A percentile compares a stretch with the other conserved stretches of the same genome.
phyloP scores from a whole-genome alignment of 208 protist species.

The Vickermania spadyakhi region DNA sequence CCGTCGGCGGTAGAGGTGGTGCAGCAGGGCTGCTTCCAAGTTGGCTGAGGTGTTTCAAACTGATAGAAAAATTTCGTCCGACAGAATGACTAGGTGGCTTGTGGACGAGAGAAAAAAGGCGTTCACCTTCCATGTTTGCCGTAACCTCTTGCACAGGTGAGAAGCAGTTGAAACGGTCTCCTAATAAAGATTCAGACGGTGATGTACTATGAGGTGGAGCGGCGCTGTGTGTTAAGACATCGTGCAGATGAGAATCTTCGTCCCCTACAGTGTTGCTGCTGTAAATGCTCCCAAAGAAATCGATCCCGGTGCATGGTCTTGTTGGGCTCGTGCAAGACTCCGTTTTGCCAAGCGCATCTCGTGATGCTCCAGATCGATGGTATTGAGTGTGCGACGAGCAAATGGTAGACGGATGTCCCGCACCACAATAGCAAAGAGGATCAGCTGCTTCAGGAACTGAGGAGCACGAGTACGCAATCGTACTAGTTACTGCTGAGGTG shows the following conservation, averaged over 20 bases:
- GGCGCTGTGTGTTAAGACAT: not conserved
- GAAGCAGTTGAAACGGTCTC: not conserved
- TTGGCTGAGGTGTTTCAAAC: not conserved
- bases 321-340: not conserved
- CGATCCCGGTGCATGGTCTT: not conserved
- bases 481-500: not conserved
- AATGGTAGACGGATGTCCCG: no score
- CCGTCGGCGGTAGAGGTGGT: not conserved
- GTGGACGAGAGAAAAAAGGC: not conserved
- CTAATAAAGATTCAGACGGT: not conserved
- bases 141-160: not conserved
- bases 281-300: not conserved
- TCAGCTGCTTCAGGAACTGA: not conserved
- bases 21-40: not conserved
- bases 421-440: no score
- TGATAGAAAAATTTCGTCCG: not conserved
- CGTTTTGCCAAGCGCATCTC: not conserved
- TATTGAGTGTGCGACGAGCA: not conserved
- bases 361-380: not conserved
- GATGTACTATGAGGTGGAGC: not conserved
- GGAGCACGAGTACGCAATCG: not conserved
- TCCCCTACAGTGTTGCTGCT: not conserved
- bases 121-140: not conserved
- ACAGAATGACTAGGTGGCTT: not conserved
- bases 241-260: not conserved